These are phyloP conservation scores for Excoecaria cochinchinensis DNA, from an alignment of 345 rosid species.

Conservation along the genomic window DNA sequence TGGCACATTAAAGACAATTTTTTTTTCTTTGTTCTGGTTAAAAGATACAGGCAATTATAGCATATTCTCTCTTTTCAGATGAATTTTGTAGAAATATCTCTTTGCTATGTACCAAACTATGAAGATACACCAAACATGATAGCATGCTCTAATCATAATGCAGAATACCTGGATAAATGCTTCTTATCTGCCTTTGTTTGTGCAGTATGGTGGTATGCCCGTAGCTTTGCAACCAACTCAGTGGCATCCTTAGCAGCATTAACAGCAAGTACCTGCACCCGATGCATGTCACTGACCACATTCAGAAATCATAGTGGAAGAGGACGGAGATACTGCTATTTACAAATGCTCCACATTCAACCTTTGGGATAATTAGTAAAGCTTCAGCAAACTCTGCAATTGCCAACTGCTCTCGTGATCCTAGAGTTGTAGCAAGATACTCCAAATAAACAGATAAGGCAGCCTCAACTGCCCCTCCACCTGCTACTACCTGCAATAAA, in stretches of 20 bases:
- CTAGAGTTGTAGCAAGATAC: constrained; percentile 86
- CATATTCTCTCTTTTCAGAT: neutral
- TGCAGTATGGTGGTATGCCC: constrained; percentile 92
- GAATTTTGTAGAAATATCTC: neutral
- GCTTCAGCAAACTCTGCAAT: constrained; percentile 97
- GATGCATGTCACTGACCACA: neutral
- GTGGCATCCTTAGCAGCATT: constrained; percentile 98
- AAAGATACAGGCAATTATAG: neutral
- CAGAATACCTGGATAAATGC: constrained; percentile 71
- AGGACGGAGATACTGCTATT: neutral
- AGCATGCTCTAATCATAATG: neutral
- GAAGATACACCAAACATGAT: neutral
- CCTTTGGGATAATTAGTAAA: constrained; percentile 84
- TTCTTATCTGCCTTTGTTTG: constrained; percentile 95
- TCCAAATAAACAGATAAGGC: constrained; percentile 90
- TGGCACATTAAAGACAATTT: neutral
- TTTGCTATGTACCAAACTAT: neutral
- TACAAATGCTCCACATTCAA: constrained; percentile 9
- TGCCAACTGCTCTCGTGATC: constrained; percentile 92
- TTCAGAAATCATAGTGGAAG: neutral
- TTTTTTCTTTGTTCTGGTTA: neutral
- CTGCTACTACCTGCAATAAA: constrained; percentile 84
- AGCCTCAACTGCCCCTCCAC: constrained; percentile 97
- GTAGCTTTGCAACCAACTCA: constrained; percentile 88
- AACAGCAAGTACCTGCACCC: constrained; percentile 80